Evolutionary conservation across 2,329 filamentous ascomycete genomes (phyloP).

Genomic region (Trichoderma cornu-damae): DNA sequence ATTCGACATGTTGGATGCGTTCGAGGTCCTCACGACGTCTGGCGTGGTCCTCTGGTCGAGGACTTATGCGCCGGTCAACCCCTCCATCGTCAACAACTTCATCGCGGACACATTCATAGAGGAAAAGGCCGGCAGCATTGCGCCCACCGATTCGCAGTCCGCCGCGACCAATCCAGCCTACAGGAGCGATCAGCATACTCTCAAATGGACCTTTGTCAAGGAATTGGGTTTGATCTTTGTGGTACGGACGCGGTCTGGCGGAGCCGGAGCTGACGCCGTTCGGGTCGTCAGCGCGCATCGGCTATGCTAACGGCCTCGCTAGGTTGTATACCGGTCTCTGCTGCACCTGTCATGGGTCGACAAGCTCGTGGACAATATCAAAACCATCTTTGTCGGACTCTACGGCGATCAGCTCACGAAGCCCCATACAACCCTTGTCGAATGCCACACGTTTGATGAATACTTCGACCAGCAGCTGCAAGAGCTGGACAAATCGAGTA

Average conservation of each 20-base stretch:
- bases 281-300: constrained; percentile 1
- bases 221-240: constrained; percentile 95
- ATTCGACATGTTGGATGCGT: constrained; percentile 78
- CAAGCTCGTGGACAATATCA: constrained; percentile 91
- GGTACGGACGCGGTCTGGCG: constrained; percentile 41
- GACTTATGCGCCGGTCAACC: constrained; percentile 72
- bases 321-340: constrained; percentile 96
- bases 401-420: constrained; percentile 85
- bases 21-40: constrained; percentile 93
- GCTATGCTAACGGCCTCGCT: constrained; percentile 21
- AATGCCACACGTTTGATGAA: constrained; percentile 76
- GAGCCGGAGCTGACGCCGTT: constrained; percentile 2
- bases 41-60: constrained; percentile 96
- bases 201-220: constrained; percentile 91
- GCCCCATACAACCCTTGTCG: constrained; percentile 68
- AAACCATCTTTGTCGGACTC: constrained; percentile 82
- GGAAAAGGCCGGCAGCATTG: constrained; percentile 65
- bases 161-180: constrained; percentile 67
- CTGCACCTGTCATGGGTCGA: constrained; percentile 96
- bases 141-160: constrained; percentile 55
- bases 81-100: constrained; percentile 84
- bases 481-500: constrained; percentile 63
- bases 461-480: constrained; percentile 93
- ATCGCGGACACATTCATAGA: constrained; percentile 98
- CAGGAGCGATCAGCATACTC: constrained; percentile 85